Evolutionary conservation across 73 alveolate genomes (phyloP), one percentile per base, ranked within the genome.

Genomic region (Blepharisma japonicum): DNA sequence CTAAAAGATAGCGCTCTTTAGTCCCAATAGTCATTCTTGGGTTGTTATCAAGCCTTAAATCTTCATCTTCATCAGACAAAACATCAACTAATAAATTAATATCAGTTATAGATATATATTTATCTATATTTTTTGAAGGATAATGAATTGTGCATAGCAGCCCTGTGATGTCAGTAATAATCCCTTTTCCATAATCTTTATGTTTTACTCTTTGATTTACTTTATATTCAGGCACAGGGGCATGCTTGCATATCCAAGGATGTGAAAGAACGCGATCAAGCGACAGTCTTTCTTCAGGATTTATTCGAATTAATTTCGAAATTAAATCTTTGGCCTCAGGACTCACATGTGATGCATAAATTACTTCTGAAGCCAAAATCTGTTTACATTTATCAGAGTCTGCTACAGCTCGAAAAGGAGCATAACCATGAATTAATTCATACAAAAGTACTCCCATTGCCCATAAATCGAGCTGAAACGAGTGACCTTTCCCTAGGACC

Each of bases 381-480:
- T 70, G 11, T 45, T 47, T n/a, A 3, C 23, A n/a, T 70, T 70
- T 85, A 66, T 85, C 92, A 51, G 70, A 70, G 45, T 85, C 80
- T 18, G 85, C 67, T 42, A 68, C 67, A 23, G 77, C 51, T 47
- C 70, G 49, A 71, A 92, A 92, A 25, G 98, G 98, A 4, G 94
- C 79, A 54, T 83, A 71, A 14, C 98, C 98, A 56, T 91, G 95
- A 21, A 88, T 76, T 77, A 90, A 74, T 76, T 90, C 97, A 88
- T 83, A 88, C 47, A 90, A 77, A 61, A 90, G 77, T 9, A 90
- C 84, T 5, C 97, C 97, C 8, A 90, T 72, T 1, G 90, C 82
- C 96, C 98, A 92, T 14, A 92, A 77, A 81, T 92, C 98, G 7
- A 89, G 89, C 56, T 80, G 85, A 51, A 79, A 87, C 70, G 88